Percentiles rank a stretch among this genome's conserved stretches.
These are phyloP conservation scores for Chytriomyces confervae DNA, from an alignment of 192 early-diverging fungal genomes.

Conservation along the genomic window DNA sequence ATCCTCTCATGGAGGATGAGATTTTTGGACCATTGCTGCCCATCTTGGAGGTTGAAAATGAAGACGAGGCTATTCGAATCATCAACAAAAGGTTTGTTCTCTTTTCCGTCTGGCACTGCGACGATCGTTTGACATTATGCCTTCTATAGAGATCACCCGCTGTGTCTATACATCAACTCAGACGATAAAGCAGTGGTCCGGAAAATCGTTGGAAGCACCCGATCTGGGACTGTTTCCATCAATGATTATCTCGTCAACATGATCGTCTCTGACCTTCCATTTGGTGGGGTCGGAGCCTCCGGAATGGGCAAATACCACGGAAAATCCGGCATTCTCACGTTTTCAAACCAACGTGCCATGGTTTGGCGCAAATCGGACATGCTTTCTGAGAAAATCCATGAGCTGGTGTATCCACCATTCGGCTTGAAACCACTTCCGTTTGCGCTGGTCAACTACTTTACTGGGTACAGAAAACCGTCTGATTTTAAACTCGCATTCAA, in stretches of 20 bases:
- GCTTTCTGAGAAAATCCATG: background rate
- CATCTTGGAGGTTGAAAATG: slow-evolving; percentile 60
- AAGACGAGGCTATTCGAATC: slow-evolving; percentile 46
- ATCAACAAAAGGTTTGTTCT: slow-evolving; percentile 28
- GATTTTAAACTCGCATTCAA: background rate
- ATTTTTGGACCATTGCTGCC: slow-evolving; percentile 93
- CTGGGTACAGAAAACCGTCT: background rate
- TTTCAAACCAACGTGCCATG: slow-evolving; percentile 6
- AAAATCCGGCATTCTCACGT: slow-evolving; percentile 62
- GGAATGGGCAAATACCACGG: slow-evolving; percentile 91
- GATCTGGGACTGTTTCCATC: slow-evolving; percentile 75
- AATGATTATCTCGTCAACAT: slow-evolving; percentile 84
- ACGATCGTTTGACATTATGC: background rate
- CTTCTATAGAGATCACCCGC: slow-evolving; percentile 65
- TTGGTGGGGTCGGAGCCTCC: slow-evolving; percentile 85
- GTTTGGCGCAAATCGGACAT: slow-evolving; percentile 5
- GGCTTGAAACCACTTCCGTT: too few species aligned
- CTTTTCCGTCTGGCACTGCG: too few species aligned
- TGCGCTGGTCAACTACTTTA: too few species aligned
- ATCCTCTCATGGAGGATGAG: slow-evolving; percentile 78
- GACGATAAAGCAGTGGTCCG: slow-evolving; percentile 54
- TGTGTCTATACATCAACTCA: slow-evolving; percentile 81
- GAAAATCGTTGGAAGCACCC: slow-evolving; percentile 69
- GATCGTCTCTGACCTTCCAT: slow-evolving; percentile 66
- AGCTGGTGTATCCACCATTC: slow-evolving; percentile 7